Conservation (phyloP, 768 basidiomycete genomes). For the Boletellus ananas region DNA sequence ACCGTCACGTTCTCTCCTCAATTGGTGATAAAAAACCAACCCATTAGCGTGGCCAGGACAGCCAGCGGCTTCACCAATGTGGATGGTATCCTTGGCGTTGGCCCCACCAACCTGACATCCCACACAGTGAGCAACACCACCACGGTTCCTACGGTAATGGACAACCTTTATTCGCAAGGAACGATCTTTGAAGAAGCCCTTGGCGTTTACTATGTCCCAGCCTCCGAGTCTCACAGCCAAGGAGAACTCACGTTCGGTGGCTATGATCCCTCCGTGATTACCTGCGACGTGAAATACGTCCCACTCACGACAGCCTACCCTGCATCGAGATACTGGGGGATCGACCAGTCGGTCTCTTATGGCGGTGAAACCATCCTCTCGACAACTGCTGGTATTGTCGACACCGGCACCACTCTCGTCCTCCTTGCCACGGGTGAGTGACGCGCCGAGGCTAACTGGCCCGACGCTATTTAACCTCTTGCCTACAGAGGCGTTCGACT, state of each 20-base stretch:
- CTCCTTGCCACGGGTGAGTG: slow-evolving; percentile 14
- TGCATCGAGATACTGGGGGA: slow-evolving; percentile 25
- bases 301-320: slow-evolving; percentile 22
- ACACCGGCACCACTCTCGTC: slow-evolving; percentile 27
- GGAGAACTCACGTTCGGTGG: slow-evolving; percentile 25
- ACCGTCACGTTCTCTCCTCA: neutral
- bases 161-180: slow-evolving; percentile 32
- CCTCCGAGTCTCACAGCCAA: slow-evolving; percentile 14
- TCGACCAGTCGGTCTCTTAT: slow-evolving; percentile 25
- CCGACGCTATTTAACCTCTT: neutral
- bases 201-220: slow-evolving; percentile 31
- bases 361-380: slow-evolving; percentile 13
- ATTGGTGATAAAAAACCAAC: neutral
- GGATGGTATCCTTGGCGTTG: slow-evolving; percentile 17
- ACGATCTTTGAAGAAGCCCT: slow-evolving; percentile 23
- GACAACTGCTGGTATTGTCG: slow-evolving; percentile 26
- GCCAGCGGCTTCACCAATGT: neutral
- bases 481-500: slow-evolving; percentile 13
- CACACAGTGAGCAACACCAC: slow-evolving; percentile 15
- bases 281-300: slow-evolving; percentile 15
- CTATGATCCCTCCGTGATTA: slow-evolving; percentile 11
- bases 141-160: slow-evolving; percentile 32
- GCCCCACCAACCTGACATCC: slow-evolving; percentile 32
- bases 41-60: slow-evolving; percentile 23
- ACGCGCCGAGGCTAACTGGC: neutral